A percentile compares a stretch with the other conserved stretches of the same genome.
Evolutionary conservation across 768 basidiomycete species (phyloP).

Genomic region (Amanita pseudoporphyria): DNA sequence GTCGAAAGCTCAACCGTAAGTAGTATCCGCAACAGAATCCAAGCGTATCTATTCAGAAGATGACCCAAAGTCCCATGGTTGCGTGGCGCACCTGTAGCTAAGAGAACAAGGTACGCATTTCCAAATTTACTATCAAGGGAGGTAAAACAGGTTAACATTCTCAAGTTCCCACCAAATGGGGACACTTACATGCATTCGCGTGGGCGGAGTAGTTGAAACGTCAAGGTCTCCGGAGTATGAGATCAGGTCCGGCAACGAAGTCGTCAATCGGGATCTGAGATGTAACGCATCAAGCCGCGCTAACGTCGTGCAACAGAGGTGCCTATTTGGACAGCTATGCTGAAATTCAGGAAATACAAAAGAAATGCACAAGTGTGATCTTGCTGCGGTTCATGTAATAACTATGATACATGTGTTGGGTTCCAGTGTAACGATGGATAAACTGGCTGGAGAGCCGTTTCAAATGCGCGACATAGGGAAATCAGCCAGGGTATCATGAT

Average conservation of each 20-base stretch:
- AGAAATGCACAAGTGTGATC: not conserved
- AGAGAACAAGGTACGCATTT: slow-evolving; percentile 22
- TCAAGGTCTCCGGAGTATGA: slow-evolving; percentile 14
- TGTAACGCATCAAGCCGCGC: not conserved
- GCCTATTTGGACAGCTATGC: not conserved
- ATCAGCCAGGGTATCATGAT: not conserved
- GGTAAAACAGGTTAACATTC: slow-evolving; percentile 8
- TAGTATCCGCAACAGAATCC: slow-evolving; percentile 1
- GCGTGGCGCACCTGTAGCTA: slow-evolving; percentile 22
- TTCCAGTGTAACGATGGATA: not conserved
- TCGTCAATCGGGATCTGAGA: slow-evolving; percentile 5
- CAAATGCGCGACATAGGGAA: not conserved
- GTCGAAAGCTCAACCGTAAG: slow-evolving; percentile 6
- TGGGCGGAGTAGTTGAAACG: slow-evolving; percentile 21
- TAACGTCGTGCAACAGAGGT: not conserved
- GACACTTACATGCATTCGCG: slow-evolving; percentile 7
- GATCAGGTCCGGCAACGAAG: slow-evolving; percentile 8
- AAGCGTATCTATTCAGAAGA: slow-evolving; percentile 9
- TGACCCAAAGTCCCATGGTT: slow-evolving; percentile 22
- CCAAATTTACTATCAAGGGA: slow-evolving; percentile 13
- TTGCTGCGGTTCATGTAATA: not conserved
- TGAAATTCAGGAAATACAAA: not conserved
- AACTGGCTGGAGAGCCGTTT: not conserved
- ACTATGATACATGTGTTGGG: not conserved
- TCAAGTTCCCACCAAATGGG: slow-evolving; percentile 11